phyloP scores from a whole-genome alignment of 1,139 yeast species.

The Pneumocystis oryctolagi region DNA sequence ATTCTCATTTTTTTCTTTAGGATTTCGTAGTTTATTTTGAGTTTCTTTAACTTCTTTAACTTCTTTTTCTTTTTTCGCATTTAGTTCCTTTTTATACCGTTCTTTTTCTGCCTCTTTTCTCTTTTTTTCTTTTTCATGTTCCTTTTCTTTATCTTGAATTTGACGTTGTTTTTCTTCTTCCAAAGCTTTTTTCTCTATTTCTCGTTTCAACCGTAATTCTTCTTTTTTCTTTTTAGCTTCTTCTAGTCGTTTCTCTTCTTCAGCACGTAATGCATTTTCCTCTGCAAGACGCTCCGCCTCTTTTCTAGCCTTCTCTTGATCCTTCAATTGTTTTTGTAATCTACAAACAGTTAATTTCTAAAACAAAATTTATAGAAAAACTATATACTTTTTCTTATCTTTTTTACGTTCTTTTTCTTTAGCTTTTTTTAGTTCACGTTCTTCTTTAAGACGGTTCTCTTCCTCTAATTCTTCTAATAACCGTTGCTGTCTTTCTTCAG shows the following conservation, averaged over 20 bases:
- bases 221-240: slow-evolving; percentile 42
- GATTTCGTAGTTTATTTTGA: neutral
- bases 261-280: slow-evolving; percentile 37
- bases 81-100: slow-evolving; percentile 25
- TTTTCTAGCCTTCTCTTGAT: slow-evolving; percentile 49
- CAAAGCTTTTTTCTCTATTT: slow-evolving; percentile 28
- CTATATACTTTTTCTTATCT: slow-evolving; percentile 45
- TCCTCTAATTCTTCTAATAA: slow-evolving; percentile 68
- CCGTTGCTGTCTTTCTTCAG: slow-evolving; percentile 57
- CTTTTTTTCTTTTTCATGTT: slow-evolving; percentile 28
- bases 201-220: slow-evolving; percentile 34
- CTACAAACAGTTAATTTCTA: neutral
- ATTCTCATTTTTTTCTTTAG: neutral
- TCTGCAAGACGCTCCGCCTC: slow-evolving; percentile 42
- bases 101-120: slow-evolving; percentile 28
- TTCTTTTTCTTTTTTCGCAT: slow-evolving; percentile 24
- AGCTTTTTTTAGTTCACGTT: slow-evolving; percentile 55
- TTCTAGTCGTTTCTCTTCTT: slow-evolving; percentile 32
- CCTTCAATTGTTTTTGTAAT: slow-evolving; percentile 53
- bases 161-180: slow-evolving; percentile 24
- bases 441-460: slow-evolving; percentile 53
- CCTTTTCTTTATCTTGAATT: slow-evolving; percentile 31
- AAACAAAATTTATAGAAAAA: neutral
- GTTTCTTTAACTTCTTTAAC: neutral
- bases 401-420: slow-evolving; percentile 63